A percentile compares a stretch with the other conserved stretches of the same genome.
phyloP scores from a whole-genome alignment of 2,329 filamentous ascomycete genomes.

The Aspergillus pseudotamarii region DNA sequence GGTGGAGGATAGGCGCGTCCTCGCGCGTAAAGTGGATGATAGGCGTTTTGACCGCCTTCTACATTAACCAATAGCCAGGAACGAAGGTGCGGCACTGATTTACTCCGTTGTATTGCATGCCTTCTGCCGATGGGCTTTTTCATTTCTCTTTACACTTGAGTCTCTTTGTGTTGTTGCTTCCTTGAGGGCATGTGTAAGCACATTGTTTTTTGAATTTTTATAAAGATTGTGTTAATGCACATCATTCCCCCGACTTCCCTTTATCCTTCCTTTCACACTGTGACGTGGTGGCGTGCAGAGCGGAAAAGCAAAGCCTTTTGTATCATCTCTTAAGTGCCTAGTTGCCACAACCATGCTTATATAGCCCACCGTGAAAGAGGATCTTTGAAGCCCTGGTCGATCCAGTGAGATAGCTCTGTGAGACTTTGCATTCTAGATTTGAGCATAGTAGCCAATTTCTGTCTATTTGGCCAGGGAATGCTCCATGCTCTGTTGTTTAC shows the following conservation, averaged over 20 bases:
- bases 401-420: neutral
- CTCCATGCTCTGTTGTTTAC: conserved; percentile 13
- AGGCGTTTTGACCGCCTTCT: conserved; percentile 25
- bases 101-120: conserved; percentile 12
- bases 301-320: conserved; percentile 6
- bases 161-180: neutral
- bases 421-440: neutral
- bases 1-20: conserved; percentile 17
- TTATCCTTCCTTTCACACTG: neutral
- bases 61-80: conserved; percentile 13
- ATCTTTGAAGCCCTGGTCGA: neutral
- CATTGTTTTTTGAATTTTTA: neutral
- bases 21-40: conserved; percentile 27
- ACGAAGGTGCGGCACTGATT: conserved; percentile 14
- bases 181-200: neutral
- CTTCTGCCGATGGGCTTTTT: conserved; percentile 3
- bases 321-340: conserved; percentile 4
- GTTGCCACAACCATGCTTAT: conserved; percentile 18
- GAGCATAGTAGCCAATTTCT: neutral
- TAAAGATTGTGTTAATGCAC: neutral
- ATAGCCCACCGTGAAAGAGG: conserved; percentile 6
- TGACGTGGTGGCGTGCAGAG: neutral
- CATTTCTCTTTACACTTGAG: neutral
- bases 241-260: neutral
- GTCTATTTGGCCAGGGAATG: conserved; percentile 21